Base-by-base conservation (phyloP, 192 early-diverging fungal species). In the Entomortierella parvispora region DNA sequence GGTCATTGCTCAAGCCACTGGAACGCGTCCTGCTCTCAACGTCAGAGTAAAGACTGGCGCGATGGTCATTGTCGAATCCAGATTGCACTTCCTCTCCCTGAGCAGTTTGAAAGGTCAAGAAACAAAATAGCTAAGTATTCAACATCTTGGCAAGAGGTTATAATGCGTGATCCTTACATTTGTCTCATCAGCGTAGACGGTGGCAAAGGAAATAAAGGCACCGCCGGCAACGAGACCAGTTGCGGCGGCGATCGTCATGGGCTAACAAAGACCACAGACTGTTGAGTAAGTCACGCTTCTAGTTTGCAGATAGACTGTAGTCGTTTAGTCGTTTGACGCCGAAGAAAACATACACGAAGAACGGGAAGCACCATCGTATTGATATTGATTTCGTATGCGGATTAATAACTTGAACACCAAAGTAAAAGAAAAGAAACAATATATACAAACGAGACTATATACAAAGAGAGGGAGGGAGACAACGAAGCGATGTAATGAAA, bases 221-320 rank as follows among this genome's bases (percentile, higher is more conserved):
- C 28, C 29, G 29, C 32, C 49, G 47, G 47, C 44, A 9, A 62
- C 60, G 23, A 62, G 60, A 2, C 33, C 47, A 3, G 60, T 32
- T 12, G 47, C 47, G 18, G 60, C 29, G 40, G 60, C 60, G 31
- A 47, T 28, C 29, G 46, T 62, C 60, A 62, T 49, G 31, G 60
- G 60, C 60, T 62, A 46, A 12, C 18, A 18, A 40, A 22, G 12
- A 57, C 25, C 42, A 29, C 0, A 29, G 23, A n/a, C 28, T 15
- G 17, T 45, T 18, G 5, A 22, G 32, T 59, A 14, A 45, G 43
- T 58, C 14, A 22, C 4, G 20, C 25, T 4, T 45, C 23, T n/a
- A n/a, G n/a, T n/a, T 4, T n/a, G 28, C 4, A n/a, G 18, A 7
- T 55, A 20, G 14, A 15, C 15, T 54, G 31, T 46, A 14, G 7